Conservation (phyloP, 805 yeast genomes). For the Kazachstania taianensis region DNA sequence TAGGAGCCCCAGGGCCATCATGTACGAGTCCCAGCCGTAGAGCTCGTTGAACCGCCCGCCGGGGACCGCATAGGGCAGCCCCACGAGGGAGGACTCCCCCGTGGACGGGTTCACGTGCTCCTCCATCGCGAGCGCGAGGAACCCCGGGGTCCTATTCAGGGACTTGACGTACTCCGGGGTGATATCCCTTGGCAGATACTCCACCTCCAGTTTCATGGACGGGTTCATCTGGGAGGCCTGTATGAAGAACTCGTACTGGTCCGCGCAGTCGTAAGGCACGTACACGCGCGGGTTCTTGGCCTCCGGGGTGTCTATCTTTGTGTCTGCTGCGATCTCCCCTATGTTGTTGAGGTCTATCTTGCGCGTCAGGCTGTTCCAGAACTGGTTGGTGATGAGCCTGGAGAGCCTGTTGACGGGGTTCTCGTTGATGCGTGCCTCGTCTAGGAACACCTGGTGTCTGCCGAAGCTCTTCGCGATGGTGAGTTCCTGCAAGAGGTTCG, state of each 20-base stretch:
- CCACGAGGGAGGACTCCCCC: slow-evolving; percentile 42
- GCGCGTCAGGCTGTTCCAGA: slow-evolving; percentile 76
- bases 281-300: slow-evolving; percentile 66
- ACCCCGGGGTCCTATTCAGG: slow-evolving; percentile 73
- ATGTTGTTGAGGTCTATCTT: slow-evolving; percentile 52
- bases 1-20: slow-evolving; percentile 77
- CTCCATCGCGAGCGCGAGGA: slow-evolving; percentile 69
- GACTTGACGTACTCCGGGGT: slow-evolving; percentile 72
- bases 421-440: slow-evolving; percentile 75
- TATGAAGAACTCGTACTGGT: slow-evolving; percentile 61
- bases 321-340: slow-evolving; percentile 62
- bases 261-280: slow-evolving; percentile 57
- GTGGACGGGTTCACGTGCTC: slow-evolving; percentile 40
- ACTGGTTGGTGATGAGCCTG: slow-evolving; percentile 62
- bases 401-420: slow-evolving; percentile 74
- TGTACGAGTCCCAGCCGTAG: slow-evolving; percentile 97
- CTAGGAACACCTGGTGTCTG: slow-evolving; percentile 64
- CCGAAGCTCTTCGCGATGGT: slow-evolving; percentile 80
- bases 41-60: slow-evolving; percentile 96
- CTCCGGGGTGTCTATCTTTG: slow-evolving; percentile 57
- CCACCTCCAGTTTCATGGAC: slow-evolving; percentile 55
- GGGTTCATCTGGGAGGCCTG: slow-evolving; percentile 47
- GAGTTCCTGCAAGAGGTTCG: slow-evolving; percentile 78
- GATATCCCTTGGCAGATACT: slow-evolving; percentile 61
- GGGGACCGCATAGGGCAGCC: slow-evolving; percentile 87